Percentiles rank a stretch among this genome's conserved stretches.
These are phyloP conservation scores for Trichoderma simmonsii DNA, from an alignment of 2,329 filamentous ascomycete genomes.

Conservation along the genomic window DNA sequence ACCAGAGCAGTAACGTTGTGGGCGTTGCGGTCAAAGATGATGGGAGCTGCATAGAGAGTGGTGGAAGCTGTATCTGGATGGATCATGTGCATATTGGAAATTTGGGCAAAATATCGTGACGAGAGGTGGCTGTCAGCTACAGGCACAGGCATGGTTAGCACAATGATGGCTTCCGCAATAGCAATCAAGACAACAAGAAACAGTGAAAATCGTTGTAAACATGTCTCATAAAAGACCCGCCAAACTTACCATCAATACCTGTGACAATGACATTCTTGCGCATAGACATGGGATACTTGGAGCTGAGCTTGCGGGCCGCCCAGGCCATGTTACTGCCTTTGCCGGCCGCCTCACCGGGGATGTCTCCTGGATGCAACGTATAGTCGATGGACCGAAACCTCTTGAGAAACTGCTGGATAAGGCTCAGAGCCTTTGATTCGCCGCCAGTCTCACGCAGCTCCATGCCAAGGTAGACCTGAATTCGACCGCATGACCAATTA, in stretches of 20 bases:
- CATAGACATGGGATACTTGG: slow-evolving; percentile 51
- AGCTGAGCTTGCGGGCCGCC: slow-evolving; percentile 64
- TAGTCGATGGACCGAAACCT: slow-evolving; percentile 65
- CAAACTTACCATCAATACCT: slow-evolving; percentile 65
- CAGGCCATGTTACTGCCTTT: slow-evolving; percentile 74
- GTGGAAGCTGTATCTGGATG: slow-evolving; percentile 58
- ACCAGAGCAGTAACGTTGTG: slow-evolving; percentile 65
- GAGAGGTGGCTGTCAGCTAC: slow-evolving; percentile 69
- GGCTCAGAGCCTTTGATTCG: slow-evolving; percentile 57
- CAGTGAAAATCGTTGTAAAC: neutral
- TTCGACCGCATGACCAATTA: neutral
- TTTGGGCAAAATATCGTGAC: slow-evolving; percentile 62
- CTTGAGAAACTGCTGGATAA: slow-evolving; percentile 61
- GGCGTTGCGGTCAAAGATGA: slow-evolving; percentile 72
- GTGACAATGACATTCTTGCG: slow-evolving; percentile 65
- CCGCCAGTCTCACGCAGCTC: slow-evolving; percentile 63
- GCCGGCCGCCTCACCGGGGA: slow-evolving; percentile 66
- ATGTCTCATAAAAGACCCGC: neutral
- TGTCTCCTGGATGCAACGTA: slow-evolving; percentile 63
- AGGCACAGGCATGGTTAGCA: slow-evolving; percentile 20
- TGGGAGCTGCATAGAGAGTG: slow-evolving; percentile 66
- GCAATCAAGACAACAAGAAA: neutral
- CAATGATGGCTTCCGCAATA: neutral
- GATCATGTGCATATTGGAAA: slow-evolving; percentile 60
- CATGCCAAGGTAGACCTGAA: slow-evolving; percentile 69